These are phyloP conservation scores for Lichtheimia hyalospora DNA, from an alignment of 371 early-diverging fungal genomes.

Conservation along the genomic window DNA sequence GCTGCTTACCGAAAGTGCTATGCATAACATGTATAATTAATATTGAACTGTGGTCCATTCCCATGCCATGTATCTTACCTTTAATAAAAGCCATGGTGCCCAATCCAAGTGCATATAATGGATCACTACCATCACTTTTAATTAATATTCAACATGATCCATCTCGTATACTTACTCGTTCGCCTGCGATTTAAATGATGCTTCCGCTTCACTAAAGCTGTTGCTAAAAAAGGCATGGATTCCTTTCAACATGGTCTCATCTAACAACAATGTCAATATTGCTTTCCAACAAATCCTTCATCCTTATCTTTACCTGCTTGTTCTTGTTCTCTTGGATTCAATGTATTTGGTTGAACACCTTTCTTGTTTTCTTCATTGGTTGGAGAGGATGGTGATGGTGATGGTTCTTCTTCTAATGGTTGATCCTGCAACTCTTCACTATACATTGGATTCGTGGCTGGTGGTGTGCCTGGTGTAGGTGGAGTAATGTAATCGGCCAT, in stretches of 20 bases:
- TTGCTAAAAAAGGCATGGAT: slow-evolving; percentile 53
- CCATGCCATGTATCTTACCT: slow-evolving; percentile 15
- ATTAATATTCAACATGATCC: neutral
- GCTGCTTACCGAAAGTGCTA: slow-evolving; percentile 9
- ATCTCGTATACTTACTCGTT: neutral
- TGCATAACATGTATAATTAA: neutral
- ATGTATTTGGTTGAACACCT: slow-evolving; percentile 1
- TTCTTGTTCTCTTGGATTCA: slow-evolving; percentile 16
- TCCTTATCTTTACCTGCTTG: slow-evolving; percentile 6
- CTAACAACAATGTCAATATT: slow-evolving; percentile 13
- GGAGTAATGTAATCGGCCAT: slow-evolving; percentile 50
- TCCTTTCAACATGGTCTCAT: slow-evolving; percentile 45
- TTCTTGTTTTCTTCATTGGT: neutral
- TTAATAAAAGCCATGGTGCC: slow-evolving; percentile 43
- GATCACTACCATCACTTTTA: slow-evolving; percentile 20
- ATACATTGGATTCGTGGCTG: slow-evolving; percentile 9
- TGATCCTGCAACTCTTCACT: slow-evolving; percentile 9
- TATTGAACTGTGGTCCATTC: neutral
- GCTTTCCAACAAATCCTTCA: neutral
- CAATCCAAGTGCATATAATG: slow-evolving; percentile 37
- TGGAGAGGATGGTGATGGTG: neutral
- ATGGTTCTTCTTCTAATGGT: neutral
- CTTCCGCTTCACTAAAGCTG: slow-evolving; percentile 46
- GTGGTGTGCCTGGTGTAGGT: slow-evolving; percentile 42
- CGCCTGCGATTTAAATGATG: slow-evolving; percentile 16